phyloP scores from a whole-genome alignment of 2,329 filamentous ascomycete genomes.

The Blumeria graminis region DNA sequence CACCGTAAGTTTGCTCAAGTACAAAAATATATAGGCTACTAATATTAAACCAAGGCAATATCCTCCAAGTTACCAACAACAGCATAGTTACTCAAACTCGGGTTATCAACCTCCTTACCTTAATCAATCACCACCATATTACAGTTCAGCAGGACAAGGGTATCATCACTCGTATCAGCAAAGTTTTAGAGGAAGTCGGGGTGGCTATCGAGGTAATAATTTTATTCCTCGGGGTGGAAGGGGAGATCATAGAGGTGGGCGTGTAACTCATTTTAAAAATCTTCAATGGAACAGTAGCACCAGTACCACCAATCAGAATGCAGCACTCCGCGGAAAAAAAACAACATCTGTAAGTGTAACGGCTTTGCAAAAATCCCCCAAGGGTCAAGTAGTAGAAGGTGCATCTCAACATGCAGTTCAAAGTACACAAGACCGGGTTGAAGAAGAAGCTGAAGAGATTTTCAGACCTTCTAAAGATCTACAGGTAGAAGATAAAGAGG shows the following conservation, averaged over 20 bases:
- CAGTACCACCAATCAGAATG: constrained; percentile 22
- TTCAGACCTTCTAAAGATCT: constrained; percentile 40
- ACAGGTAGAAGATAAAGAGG: constrained; percentile 32
- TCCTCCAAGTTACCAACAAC: constrained; percentile 33
- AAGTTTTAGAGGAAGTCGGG: constrained; percentile 22
- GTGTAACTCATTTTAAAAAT: constrained; percentile 35
- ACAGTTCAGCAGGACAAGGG: constrained; percentile 28
- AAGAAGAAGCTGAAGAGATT: constrained; percentile 30
- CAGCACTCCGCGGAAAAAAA: constrained; percentile 23
- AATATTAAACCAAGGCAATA: constrained; percentile 26
- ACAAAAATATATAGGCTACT: no score
- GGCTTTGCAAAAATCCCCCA: constrained; percentile 14
- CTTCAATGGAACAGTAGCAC: constrained; percentile 42
- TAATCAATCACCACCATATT: constrained; percentile 25
- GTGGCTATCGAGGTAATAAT: constrained; percentile 34
- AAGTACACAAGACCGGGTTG: constrained; percentile 9
- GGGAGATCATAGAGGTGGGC: constrained; percentile 25
- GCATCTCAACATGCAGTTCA: constrained; percentile 6
- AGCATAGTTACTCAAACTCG: constrained; percentile 28
- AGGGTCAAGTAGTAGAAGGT: constrained; percentile 14
- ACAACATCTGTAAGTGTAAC: constrained; percentile 17
- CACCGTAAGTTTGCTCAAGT: constrained; percentile 20
- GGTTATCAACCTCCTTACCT: constrained; percentile 31
- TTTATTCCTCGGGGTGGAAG: constrained; percentile 21
- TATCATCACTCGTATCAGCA: constrained; percentile 24